phyloP scores from a whole-genome alignment of 305 asterid genomes.

The Fraxinus platypoda region DNA sequence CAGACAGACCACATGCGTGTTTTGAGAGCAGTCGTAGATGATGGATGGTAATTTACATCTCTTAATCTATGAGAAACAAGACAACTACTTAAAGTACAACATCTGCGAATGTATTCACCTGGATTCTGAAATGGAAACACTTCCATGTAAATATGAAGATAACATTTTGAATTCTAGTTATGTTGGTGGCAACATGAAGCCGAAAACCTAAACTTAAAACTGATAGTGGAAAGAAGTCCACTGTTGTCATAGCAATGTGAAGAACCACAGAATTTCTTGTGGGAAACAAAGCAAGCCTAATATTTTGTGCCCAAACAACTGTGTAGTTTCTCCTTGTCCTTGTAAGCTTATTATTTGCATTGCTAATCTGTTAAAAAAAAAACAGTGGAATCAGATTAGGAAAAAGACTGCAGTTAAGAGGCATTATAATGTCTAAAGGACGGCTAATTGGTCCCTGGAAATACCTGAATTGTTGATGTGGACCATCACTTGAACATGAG shows the following conservation, averaged over 20 bases:
- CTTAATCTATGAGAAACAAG: constrained; percentile 13
- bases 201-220: neutral
- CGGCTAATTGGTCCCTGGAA: neutral
- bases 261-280: neutral
- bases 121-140: neutral
- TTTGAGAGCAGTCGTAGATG: neutral
- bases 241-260: neutral
- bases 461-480: neutral
- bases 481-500: neutral
- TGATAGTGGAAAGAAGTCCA: constrained; percentile 3
- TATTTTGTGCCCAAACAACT: neutral
- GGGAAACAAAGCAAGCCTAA: neutral
- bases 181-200: constrained; percentile 2
- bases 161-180: neutral
- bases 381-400: neutral
- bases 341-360: neutral
- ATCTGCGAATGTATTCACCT: neutral
- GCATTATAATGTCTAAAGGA: neutral
- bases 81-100: neutral
- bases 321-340: neutral
- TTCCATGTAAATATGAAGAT: constrained; percentile 8
- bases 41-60: neutral
- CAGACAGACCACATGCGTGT: neutral
- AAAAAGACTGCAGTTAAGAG: constrained; percentile 1
- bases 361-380: neutral